Conservation (phyloP, 2,329 filamentous ascomycete species). For the Elsinoe australis region DNA sequence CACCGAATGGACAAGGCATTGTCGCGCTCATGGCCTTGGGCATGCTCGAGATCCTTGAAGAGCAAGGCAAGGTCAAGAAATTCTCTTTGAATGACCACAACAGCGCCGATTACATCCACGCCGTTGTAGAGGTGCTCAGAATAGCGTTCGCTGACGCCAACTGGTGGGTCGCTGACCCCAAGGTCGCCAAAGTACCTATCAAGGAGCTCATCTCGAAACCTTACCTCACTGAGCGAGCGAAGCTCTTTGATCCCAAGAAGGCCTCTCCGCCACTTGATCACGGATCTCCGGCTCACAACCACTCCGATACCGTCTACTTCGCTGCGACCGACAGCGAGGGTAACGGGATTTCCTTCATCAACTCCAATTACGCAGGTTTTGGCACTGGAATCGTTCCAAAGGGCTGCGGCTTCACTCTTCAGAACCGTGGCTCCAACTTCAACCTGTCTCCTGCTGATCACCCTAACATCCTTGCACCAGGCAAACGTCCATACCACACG, state of each 20-base stretch:
- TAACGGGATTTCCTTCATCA: constrained; percentile 94
- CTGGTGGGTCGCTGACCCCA: constrained; percentile 86
- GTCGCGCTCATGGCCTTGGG: constrained; percentile 91
- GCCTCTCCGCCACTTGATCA: constrained; percentile 52
- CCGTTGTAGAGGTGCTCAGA: constrained; percentile 76
- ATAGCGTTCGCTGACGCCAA: constrained; percentile 83
- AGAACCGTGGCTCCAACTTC: constrained; percentile 90
- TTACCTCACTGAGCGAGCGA: constrained; percentile 65
- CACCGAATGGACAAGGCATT: constrained; percentile 92
- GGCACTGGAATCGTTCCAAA: constrained; percentile 78
- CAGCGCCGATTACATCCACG: constrained; percentile 65
- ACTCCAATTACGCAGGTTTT: constrained; percentile 86
- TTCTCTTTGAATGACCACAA: constrained; percentile 72
- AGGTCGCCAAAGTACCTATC: constrained; percentile 61
- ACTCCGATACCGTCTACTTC: constrained; percentile 93
- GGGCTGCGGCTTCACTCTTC: constrained; percentile 85
- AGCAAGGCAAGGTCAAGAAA: constrained; percentile 61
- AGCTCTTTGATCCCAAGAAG: constrained; percentile 51
- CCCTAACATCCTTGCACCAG: constrained; percentile 70
- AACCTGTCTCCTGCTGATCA: constrained; percentile 57
- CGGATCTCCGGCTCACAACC: constrained; percentile 76
- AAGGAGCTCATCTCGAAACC: constrained; percentile 59
- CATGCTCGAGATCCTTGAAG: constrained; percentile 79
- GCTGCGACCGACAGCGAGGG: constrained; percentile 71
- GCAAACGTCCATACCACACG: constrained; percentile 91